Evolutionary conservation across 768 basidiomycete genomes (phyloP), one percentile per base, ranked within the genome.

Genomic region (Lactarius psammicola): DNA sequence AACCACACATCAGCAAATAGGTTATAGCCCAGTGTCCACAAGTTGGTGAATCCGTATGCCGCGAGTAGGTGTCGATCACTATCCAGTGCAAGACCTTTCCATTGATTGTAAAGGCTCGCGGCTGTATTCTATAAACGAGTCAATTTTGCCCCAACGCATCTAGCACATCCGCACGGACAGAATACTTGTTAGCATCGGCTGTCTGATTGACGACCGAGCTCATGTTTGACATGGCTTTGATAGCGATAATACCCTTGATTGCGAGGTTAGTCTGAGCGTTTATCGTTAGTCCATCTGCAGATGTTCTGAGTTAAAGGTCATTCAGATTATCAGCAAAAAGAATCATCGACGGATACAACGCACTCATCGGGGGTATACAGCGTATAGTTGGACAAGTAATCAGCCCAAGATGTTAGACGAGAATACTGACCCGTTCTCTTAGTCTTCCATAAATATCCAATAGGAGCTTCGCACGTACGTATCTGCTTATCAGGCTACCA

Each of bases 221-320:
- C 49, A 89, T 85, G 65, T 83, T 76, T 4, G 83, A 78, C 85
- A 89, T 87, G 6, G 84, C 84, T 67, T 82, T 76, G 71, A 89
- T 86, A 6, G 86, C 87, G 57, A 87, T 75, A 64, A 88, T 86
- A 40, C 87, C 88, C 71, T 89, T 90, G 74, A 88, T 84, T 5
- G 87, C 87, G 26, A 88, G 78, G 70, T 88, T 88, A 15, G 87
- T 88, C 70, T 87, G 85, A 69, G 88, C 87, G 9, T 80, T 79
- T 13, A 23, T 64, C 9, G 56, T 17, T 18, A 51, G 23, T 3
- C n/a, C 11, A 57, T 73, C 68, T 2, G 65, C 64, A 13, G 63
- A 58, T 3, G 26, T n/a, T 34, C 72, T 70, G 56, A 61, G 42
- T n/a, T 11, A 34, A 49, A 13, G 44, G 23, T 31, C 51, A 13